Evolutionary conservation across 306 rosid genomes (phyloP).

Genomic region (Malus domestica): ASM211411v1 NC_041803.1:1114501-1115000

Average conservation of each 20-base stretch:
- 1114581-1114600: not conserved
- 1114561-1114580: not conserved
- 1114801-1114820: not conserved
- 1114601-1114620: conserved; percentile 40
- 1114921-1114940: too few species aligned
- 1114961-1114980: too few species aligned
- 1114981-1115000: too few species aligned
- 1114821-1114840: not conserved
- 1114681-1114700: conserved; percentile 38
- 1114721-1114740: conserved; percentile 89
- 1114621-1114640: conserved; percentile 45
- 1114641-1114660: conserved; percentile 18
- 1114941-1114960: too few species aligned
- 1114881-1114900: too few species aligned
- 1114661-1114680: conserved; percentile 37
- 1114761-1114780: conserved; percentile 18
- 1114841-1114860: too few species aligned
- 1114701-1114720: conserved; percentile 54
- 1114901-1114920: fast-evolving
- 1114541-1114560: not conserved
- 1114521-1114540: conserved; percentile 18
- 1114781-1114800: not conserved
- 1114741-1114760: conserved; percentile 55
- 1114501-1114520: conserved; percentile 2
- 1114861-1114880: too few species aligned